Conservation (phyloP, 805 yeast genomes). For the Nematodospora valgi region DNA sequence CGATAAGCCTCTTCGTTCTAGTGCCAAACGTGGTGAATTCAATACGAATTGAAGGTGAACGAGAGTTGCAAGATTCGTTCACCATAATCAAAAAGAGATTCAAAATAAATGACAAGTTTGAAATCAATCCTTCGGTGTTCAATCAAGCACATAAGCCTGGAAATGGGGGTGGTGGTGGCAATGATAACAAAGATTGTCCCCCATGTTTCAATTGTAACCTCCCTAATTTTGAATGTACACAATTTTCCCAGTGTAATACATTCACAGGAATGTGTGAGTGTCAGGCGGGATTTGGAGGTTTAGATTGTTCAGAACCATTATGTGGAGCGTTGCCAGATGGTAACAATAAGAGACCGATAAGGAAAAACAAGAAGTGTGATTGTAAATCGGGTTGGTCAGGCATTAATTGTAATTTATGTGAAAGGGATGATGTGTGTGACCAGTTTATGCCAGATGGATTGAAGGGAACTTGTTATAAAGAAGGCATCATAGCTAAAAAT, state of each 20-base stretch:
- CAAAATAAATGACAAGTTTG: conserved; percentile 23
- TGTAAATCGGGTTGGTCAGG: conserved; percentile 92
- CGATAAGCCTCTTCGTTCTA: neutral
- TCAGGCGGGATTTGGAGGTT: conserved; percentile 88
- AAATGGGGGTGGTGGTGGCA: conserved; percentile 7
- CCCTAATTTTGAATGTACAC: conserved; percentile 86
- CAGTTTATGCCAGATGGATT: conserved; percentile 83
- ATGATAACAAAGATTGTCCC: conserved; percentile 55
- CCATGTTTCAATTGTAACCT: conserved; percentile 95
- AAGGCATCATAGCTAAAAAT: conserved; percentile 77
- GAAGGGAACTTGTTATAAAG: conserved; percentile 82
- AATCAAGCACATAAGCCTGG: neutral
- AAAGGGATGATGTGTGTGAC: conserved; percentile 70
- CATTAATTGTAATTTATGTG: conserved; percentile 88
- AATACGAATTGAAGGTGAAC: conserved; percentile 6
- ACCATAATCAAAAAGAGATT: conserved; percentile 16
- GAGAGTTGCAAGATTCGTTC: conserved; percentile 14
- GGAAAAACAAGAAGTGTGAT: conserved; percentile 56
- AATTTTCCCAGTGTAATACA: conserved; percentile 83
- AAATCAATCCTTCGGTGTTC: conserved; percentile 9
- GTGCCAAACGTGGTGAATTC: neutral
- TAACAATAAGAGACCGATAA: conserved; percentile 56
- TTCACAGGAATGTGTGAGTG: conserved; percentile 92
- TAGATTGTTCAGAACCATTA: conserved; percentile 81
- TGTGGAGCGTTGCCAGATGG: conserved; percentile 82